Base-by-base conservation (phyloP, 75 land plant genomes). In the Selaginella moellendorffii region DNA sequence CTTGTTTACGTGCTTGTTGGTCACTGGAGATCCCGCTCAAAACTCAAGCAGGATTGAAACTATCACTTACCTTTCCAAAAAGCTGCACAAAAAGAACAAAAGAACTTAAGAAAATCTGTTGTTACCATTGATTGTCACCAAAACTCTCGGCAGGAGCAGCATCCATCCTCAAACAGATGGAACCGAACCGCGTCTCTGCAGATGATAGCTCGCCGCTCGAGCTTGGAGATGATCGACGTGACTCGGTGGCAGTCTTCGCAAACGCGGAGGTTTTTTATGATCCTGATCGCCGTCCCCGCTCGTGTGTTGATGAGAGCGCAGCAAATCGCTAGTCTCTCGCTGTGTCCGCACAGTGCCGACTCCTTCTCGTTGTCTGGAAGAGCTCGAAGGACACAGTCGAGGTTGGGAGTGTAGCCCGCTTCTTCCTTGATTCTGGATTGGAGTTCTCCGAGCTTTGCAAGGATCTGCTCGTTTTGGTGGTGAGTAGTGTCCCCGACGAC, bases 131-230 rank as follows among this genome's bases (percentile, higher is more conserved):
- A n/a, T n/a, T n/a, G n/a, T n/a, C n/a, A n/a, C n/a, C n/a, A n/a
- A n/a, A n/a, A 77, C 70, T 81, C 83, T 8, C 69, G 29, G 65
- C 83, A 81, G n/a, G 83, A 81, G 31, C 83, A 81, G 1, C 54
- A 51, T 24, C 63, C 62, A 62, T 74, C 68, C 30, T 25, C 66
- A 28, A 80, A 80, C 2, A 42, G 67, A 70, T 80, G 82, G 59
- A 76, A 76, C 52, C 78, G 54, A 30, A 67, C 70, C n/a, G 76
- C 74, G 29, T 81, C 80, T 65, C 80, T 81, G 42, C 77, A 72
- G 27, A 81, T 67, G 21, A 81, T 72, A 29, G 77, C 80, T 53
- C 83, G 52, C 0, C 62, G 65, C 29, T 68, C 62, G 69, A 77
- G 67, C n/a, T 72, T 67, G 2, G 83, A 74, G 0, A 81, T 69